These are phyloP conservation scores for Colletotrichum neosansevieriae DNA, from an alignment of 2,329 filamentous ascomycete genomes.

Conservation along the genomic window DNA sequence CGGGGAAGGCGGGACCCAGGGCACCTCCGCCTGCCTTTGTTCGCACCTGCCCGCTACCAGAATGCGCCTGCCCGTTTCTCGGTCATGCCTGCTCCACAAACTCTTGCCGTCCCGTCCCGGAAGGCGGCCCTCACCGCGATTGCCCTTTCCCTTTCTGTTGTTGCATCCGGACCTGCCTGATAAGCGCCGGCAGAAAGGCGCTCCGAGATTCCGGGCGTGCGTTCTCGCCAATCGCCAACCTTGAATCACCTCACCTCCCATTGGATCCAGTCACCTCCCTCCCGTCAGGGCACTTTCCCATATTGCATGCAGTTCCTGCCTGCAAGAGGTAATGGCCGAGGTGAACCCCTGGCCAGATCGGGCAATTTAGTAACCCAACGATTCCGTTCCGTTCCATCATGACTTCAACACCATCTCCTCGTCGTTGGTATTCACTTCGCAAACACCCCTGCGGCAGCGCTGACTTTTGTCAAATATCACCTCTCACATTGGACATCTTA, in stretches of 20 bases:
- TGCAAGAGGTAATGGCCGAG: neutral
- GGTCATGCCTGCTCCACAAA: neutral
- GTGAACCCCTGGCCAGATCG: constrained; percentile 32
- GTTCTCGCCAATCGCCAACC: neutral
- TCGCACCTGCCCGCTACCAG: neutral
- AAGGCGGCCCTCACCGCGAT: constrained; percentile 1
- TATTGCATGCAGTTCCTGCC: neutral
- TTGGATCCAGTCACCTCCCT: neutral
- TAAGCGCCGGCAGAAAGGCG: neutral
- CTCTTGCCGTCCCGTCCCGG: neutral
- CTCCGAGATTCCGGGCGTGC: constrained; percentile 23
- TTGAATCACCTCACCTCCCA: neutral
- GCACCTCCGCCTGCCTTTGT: neutral
- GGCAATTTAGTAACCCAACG: constrained; percentile 5
- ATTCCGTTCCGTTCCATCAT: neutral
- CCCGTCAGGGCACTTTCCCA: neutral
- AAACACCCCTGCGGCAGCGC: neutral
- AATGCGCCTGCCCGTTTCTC: neutral
- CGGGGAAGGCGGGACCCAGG: neutral
- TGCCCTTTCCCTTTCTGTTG: neutral
- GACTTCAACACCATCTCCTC: constrained; percentile 19
- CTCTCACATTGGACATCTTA: constrained; percentile 13
- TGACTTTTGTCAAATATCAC: constrained; percentile 15
- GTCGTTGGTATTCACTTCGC: neutral
- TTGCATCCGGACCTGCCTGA: too few relatives aligned